Evolutionary conservation across 2,329 filamentous ascomycete genomes (phyloP).

Genomic region (Epichloe coenophiala): DNA sequence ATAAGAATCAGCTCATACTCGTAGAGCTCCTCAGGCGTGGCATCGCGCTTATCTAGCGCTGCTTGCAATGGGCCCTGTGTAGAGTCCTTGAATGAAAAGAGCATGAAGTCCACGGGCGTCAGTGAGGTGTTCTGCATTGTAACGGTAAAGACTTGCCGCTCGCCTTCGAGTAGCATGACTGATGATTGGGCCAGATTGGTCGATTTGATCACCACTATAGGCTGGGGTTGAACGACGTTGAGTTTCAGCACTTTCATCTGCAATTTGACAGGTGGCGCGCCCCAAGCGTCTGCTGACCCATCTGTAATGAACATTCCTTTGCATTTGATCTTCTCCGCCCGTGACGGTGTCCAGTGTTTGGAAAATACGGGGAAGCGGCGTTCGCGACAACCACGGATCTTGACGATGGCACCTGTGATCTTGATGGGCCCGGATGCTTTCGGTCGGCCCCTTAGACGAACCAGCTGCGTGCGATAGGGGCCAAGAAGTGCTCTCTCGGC

Average conservation of each 20-base stretch:
- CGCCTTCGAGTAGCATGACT: constrained; percentile 86
- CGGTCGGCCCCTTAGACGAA: constrained; percentile 58
- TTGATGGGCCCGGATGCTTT: constrained; percentile 53
- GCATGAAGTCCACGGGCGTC: constrained; percentile 67
- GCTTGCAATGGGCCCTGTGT: constrained; percentile 65
- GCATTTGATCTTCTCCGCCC: constrained; percentile 61
- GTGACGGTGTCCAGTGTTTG: constrained; percentile 58
- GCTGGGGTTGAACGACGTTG: constrained; percentile 68
- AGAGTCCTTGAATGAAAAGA: constrained; percentile 84
- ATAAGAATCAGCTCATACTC: constrained; percentile 73
- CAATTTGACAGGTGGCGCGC: constrained; percentile 26
- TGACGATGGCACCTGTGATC: constrained; percentile 66
- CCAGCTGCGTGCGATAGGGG: constrained; percentile 68
- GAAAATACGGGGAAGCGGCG: constrained; percentile 74
- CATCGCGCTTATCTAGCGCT: constrained; percentile 62
- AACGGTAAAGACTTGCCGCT: constrained; percentile 63
- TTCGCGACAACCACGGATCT: constrained; percentile 68
- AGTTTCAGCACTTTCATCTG: constrained; percentile 44
- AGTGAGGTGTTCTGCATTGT: constrained; percentile 68
- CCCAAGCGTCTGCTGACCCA: constrained; percentile 22
- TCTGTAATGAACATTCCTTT: constrained; percentile 52
- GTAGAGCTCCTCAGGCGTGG: constrained; percentile 66
- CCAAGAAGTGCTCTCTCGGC: constrained; percentile 56
- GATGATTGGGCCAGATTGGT: constrained; percentile 72
- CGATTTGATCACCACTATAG: constrained; percentile 60